Evolutionary conservation across 2,329 filamentous ascomycete genomes (phyloP), one percentile per base, ranked within the genome.

Genomic region (Aspergillus felis): DNA sequence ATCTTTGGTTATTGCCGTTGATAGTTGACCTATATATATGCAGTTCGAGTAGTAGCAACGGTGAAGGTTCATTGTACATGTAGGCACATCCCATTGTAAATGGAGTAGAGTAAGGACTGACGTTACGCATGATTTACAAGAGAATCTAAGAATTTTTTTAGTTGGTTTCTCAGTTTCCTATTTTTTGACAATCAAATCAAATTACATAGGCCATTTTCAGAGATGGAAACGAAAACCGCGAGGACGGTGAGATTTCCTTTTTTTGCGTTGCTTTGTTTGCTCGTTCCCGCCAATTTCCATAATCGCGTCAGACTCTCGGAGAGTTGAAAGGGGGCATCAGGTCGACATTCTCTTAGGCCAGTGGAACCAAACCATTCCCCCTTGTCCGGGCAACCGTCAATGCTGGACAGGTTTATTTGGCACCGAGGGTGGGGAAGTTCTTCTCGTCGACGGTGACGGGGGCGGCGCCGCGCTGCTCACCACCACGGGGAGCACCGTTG

Each of bases 361-460:
- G 32, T 35, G 32, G 17, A 35, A 35, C 32, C 5, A 14, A 35
- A 35, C 32, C 32, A 35, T 35, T 14, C 32, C 32, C 32, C 32
- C 32, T 14, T 4, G 4, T 35, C 51, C 17, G 22, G 6, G 3
- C 32, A 35, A 35, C 32, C 32, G 32, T 35, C 24, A 35, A 25
- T 29, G n/a, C n/a, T 14, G 25, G 10, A 14, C 48, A 54, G 42
- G 54, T 58, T 65, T 66, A 76, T 71, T 75, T 75, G 63, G 65
- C 66, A 60, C 75, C 75, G 61, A 77, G 73, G 68, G 68, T 74
- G 66, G 75, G 75, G 72, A 77, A 77, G 73, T 77, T 77, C 72
- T 76, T 76, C 69, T 77, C 75, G 65, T 77, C 75, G 57, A 77
- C 74, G 63, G 72, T 70, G 60, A 70, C 69, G 64, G 69, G 65